Evolutionary conservation across 164 flowering plant genomes (phyloP).

Genomic region (Echeveria elegans): DNA sequence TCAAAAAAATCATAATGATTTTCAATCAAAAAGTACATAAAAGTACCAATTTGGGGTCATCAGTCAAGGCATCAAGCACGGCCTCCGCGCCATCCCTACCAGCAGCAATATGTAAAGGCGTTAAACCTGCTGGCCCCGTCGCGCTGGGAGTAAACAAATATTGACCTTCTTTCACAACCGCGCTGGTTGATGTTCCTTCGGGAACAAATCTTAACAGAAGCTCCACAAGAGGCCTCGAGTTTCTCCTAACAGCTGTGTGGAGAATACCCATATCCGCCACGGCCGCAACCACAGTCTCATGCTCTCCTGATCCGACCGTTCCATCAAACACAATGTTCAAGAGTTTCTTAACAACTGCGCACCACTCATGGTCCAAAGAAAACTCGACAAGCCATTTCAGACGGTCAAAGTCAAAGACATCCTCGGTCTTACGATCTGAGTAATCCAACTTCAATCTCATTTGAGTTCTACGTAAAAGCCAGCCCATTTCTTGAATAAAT

Average conservation of each 20-base stretch:
- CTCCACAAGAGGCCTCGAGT: conserved; percentile 39
- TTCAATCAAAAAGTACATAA: neutral
- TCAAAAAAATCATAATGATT: neutral
- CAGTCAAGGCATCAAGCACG: conserved; percentile 43
- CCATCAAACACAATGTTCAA: conserved; percentile 34
- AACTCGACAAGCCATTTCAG: conserved; percentile 48
- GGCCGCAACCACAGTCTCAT: conserved; percentile 18
- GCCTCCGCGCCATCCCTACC: conserved; percentile 48
- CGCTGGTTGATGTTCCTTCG: conserved; percentile 10
- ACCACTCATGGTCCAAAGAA: conserved; percentile 55
- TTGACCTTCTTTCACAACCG: conserved; percentile 10
- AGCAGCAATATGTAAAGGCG: conserved; percentile 61
- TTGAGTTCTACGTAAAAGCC: conserved; percentile 38
- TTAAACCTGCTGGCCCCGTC: conserved; percentile 43
- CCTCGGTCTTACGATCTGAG: conserved; percentile 18
- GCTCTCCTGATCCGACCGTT: conserved; percentile 31
- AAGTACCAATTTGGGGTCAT: conserved; percentile 47
- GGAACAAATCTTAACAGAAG: conserved; percentile 36
- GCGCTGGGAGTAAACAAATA: conserved; percentile 38
- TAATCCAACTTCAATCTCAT: conserved; percentile 19
- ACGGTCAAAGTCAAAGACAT: conserved; percentile 27
- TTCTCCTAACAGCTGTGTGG: conserved; percentile 53
- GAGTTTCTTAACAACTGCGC: conserved; percentile 51
- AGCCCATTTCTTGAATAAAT: conserved; percentile 40
- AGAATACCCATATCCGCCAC: conserved; percentile 40